Conservation (phyloP, 2,329 filamentous ascomycete species). For the Coniochaeta sp. region DNA sequence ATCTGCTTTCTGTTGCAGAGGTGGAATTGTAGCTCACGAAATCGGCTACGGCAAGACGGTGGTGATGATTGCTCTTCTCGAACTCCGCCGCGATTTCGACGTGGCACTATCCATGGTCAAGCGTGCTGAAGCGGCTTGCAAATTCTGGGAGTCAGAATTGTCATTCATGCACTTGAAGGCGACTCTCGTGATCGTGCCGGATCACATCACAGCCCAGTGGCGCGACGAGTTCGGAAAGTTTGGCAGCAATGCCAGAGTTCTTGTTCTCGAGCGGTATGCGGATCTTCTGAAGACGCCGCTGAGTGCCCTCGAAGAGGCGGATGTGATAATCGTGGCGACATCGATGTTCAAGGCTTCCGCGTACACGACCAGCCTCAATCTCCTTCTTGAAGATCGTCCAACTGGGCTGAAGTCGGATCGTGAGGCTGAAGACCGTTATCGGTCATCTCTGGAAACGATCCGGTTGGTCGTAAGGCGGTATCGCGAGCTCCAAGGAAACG, state of each 20-base stretch:
- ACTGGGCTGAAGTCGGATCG: not conserved
- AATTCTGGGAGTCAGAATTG: not conserved
- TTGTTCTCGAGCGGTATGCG: conserved; percentile 14
- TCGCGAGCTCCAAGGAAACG: not conserved
- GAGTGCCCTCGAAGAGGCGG: conserved; percentile 18
- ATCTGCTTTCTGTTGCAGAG: conserved; percentile 15
- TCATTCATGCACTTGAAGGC: conserved; percentile 22
- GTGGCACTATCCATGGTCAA: conserved; percentile 7
- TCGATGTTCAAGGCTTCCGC: conserved; percentile 12
- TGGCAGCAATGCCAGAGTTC: conserved; percentile 11
- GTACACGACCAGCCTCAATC: conserved; percentile 4
- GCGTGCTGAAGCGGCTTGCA: conserved; percentile 3
- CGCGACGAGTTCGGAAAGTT: conserved; percentile 23
- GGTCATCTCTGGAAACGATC: not conserved
- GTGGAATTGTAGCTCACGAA: conserved; percentile 34
- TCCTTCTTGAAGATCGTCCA: not conserved
- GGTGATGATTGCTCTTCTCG: conserved; percentile 28
- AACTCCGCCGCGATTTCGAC: conserved; percentile 17
- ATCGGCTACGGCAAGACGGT: conserved; percentile 38
- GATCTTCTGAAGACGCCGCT: conserved; percentile 8
- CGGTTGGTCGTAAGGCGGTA: not conserved
- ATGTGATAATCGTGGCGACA: conserved; percentile 29
- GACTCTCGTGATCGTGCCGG: conserved; percentile 30
- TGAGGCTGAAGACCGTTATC: not conserved
- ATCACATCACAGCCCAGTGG: conserved; percentile 33